phyloP scores from a whole-genome alignment of 73 alveolate species.

The Tetrahymena borealis region DNA sequence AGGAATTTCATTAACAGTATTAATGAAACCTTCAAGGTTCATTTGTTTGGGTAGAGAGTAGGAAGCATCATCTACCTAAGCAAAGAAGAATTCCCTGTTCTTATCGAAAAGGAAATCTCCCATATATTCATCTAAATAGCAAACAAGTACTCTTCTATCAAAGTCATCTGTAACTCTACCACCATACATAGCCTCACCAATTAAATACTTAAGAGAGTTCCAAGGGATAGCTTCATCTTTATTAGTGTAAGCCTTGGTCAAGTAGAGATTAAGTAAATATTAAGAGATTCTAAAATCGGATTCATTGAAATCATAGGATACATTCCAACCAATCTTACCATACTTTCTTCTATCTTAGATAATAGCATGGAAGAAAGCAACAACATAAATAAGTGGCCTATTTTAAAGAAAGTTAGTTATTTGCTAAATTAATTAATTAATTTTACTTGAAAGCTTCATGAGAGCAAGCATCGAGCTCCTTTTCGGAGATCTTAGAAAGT shows the following conservation, averaged over 20 bases:
- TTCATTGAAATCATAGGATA: conserved; percentile 95
- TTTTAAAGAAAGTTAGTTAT: conserved; percentile 8
- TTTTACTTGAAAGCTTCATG: conserved; percentile 44
- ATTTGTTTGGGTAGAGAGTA: conserved; percentile 42
- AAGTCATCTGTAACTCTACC: conserved; percentile 97
- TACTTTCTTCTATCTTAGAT: conserved; percentile 90
- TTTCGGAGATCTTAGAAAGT: conserved; percentile 77
- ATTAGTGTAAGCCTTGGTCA: conserved; percentile 71
- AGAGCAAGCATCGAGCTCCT: conserved; percentile 70
- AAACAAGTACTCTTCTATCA: conserved; percentile 83
- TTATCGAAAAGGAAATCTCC: conserved; percentile 96
- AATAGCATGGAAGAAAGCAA: conserved; percentile 96
- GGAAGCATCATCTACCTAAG: background rate
- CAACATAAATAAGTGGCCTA: conserved; percentile 83
- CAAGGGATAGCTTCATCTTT: conserved; percentile 89
- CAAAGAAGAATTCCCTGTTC: conserved; percentile 67
- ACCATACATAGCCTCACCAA: conserved; percentile 94
- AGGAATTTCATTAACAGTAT: conserved; percentile 77
- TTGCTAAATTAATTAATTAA: conserved; percentile 71
- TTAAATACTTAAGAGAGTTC: conserved; percentile 81
- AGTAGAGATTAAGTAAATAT: conserved; percentile 83
- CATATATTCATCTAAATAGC: conserved; percentile 88
- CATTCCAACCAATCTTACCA: conserved; percentile 98
- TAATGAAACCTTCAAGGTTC: conserved; percentile 55
- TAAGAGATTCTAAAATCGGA: conserved; percentile 91